A percentile compares a stretch with the other conserved stretches of the same genome.
Evolutionary conservation across 805 yeast species (phyloP).

Genomic region (Kazachstania martiniae): DNA sequence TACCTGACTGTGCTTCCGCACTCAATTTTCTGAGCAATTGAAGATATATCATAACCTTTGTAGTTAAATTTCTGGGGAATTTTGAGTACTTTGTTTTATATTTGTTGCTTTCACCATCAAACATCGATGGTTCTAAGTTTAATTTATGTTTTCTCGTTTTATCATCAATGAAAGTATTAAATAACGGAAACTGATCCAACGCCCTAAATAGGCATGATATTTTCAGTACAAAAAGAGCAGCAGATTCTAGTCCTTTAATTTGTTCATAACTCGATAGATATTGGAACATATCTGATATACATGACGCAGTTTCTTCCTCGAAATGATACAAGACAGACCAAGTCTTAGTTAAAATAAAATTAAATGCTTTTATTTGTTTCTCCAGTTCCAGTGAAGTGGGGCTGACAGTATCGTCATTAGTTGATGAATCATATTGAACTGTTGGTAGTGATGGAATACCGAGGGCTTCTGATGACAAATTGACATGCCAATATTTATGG

Average conservation of each 20-base stretch:
- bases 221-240: slow-evolving; percentile 62
- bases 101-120: slow-evolving; percentile 1
- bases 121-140: not conserved
- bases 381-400: slow-evolving; percentile 40
- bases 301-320: slow-evolving; percentile 83
- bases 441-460: slow-evolving; percentile 32
- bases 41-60: slow-evolving; percentile 81
- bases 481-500: slow-evolving; percentile 91
- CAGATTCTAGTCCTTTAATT: slow-evolving; percentile 50
- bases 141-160: not conserved
- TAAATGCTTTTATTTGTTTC: slow-evolving; percentile 53
- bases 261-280: slow-evolving; percentile 68
- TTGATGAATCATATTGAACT: slow-evolving; percentile 13
- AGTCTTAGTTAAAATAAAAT: slow-evolving; percentile 46
- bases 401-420: slow-evolving; percentile 22
- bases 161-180: slow-evolving; percentile 1
- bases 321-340: slow-evolving; percentile 84
- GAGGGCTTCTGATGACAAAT: slow-evolving; percentile 51
- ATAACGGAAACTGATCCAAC: slow-evolving; percentile 40
- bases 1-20: slow-evolving; percentile 17
- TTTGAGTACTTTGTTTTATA: slow-evolving; percentile 30
- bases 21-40: slow-evolving; percentile 63
- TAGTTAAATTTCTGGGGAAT: slow-evolving; percentile 71
- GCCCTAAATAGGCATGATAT: slow-evolving; percentile 71
- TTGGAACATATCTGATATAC: slow-evolving; percentile 86